A percentile compares a stretch with the other conserved stretches of the same genome.
Evolutionary conservation across 371 early-diverging fungal species (phyloP).

Genomic region (Blastocladiella emersonii): DNA sequence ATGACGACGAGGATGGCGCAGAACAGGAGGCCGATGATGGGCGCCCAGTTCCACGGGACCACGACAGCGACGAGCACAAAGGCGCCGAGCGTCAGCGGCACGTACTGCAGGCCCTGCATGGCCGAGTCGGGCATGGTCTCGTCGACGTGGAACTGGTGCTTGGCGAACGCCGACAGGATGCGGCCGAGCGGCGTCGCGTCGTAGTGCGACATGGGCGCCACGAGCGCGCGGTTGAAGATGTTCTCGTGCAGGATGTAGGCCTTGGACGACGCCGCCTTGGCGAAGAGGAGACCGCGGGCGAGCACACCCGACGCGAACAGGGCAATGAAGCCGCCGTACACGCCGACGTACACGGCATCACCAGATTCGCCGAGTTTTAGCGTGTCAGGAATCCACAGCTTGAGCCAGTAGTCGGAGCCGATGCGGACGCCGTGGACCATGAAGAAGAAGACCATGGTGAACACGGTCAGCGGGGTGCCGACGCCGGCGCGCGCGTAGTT

Average conservation of each 20-base stretch:
- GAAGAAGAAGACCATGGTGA: constrained; percentile 24
- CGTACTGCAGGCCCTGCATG: constrained; percentile 33
- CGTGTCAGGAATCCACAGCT: constrained; percentile 10
- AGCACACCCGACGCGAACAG: constrained; percentile 30
- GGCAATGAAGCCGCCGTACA: constrained; percentile 27
- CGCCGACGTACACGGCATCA: constrained; percentile 19
- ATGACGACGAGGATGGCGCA: constrained; percentile 21
- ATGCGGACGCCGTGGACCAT: constrained; percentile 31
- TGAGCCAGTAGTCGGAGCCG: constrained; percentile 23
- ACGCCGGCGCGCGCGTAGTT: constrained; percentile 16
- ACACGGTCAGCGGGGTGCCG: constrained; percentile 24
- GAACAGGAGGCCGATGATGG: constrained; percentile 24
- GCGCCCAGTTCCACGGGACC: constrained; percentile 39
- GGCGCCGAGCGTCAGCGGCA: constrained; percentile 41
- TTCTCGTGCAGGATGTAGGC: constrained; percentile 31
- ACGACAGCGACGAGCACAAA: constrained; percentile 34
- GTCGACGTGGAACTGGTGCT: constrained; percentile 74
- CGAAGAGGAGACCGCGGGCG: constrained; percentile 26
- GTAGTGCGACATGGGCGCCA: constrained; percentile 79
- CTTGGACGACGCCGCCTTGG: constrained; percentile 23
- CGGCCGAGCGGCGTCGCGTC: constrained; percentile 80
- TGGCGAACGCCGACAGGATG: constrained; percentile 72
- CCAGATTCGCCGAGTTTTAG: background rate
- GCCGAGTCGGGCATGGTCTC: constrained; percentile 36
- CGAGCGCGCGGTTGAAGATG: constrained; percentile 30